A percentile compares a stretch with the other conserved stretches of the same genome.
These are phyloP conservation scores for Ceratopteris richardii DNA, from an alignment of 75 land plant species.

Conservation along the genomic window DNA sequence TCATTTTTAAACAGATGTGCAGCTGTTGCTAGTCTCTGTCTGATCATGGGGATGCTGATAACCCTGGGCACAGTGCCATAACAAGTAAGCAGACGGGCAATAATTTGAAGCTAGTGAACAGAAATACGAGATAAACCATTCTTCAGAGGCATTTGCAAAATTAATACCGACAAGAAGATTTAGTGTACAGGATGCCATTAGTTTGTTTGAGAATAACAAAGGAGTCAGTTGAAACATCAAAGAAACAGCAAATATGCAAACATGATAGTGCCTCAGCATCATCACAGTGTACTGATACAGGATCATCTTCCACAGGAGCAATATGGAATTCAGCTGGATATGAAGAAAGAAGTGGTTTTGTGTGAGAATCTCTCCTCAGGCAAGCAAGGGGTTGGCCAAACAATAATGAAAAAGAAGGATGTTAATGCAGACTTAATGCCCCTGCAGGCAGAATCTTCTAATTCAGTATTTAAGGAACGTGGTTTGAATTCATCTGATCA, in stretches of 20 bases:
- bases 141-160: background rate
- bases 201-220: slow-evolving; percentile 61
- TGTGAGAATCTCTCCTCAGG: slow-evolving; percentile 3
- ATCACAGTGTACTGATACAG: background rate
- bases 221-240: slow-evolving; percentile 1
- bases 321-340: slow-evolving; percentile 3
- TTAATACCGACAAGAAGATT: slow-evolving; percentile 18
- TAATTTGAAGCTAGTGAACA: background rate
- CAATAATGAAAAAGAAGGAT: too few species aligned
- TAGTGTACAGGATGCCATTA: slow-evolving; percentile 77
- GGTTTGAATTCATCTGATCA: too few species aligned
- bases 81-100: background rate
- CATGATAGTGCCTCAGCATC: slow-evolving; percentile 11
- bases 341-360: background rate
- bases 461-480: too few species aligned
- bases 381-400: too few species aligned
- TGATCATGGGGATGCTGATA: too few species aligned
- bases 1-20: too few species aligned
- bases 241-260: background rate
- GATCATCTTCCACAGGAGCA: background rate
- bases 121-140: background rate
- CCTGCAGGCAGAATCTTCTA: too few species aligned
- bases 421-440: too few species aligned
- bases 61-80: too few species aligned
- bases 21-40: too few species aligned